These are phyloP conservation scores for Aspergillus ustus DNA, from an alignment of 2,329 filamentous ascomycete genomes.

Conservation along the genomic window DNA sequence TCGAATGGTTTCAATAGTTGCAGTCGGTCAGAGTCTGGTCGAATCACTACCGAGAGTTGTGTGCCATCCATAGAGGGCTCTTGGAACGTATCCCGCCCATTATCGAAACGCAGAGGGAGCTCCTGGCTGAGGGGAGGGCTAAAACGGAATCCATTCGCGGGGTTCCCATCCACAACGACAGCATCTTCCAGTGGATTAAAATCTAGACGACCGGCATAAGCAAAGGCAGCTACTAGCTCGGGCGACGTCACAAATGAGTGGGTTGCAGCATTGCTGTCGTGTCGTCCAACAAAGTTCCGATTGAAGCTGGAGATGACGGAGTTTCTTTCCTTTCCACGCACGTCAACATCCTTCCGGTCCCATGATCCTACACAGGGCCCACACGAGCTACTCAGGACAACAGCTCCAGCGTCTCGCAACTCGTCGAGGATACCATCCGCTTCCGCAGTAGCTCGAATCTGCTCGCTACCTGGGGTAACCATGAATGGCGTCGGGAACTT, in stretches of 20 bases:
- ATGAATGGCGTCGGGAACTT: slow-evolving; percentile 91
- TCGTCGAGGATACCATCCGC: slow-evolving; percentile 87
- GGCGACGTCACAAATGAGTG: slow-evolving; percentile 90
- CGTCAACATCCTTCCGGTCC: slow-evolving; percentile 82
- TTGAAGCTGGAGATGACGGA: slow-evolving; percentile 97
- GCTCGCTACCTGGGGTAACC: slow-evolving; percentile 91
- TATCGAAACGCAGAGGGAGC: slow-evolving; percentile 76
- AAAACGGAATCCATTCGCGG: slow-evolving; percentile 66
- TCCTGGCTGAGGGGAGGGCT: slow-evolving; percentile 82
- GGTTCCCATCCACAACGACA: background rate
- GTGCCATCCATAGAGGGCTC: slow-evolving; percentile 19
- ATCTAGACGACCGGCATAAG: slow-evolving; percentile 66
- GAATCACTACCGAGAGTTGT: slow-evolving; percentile 13
- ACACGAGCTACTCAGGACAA: slow-evolving; percentile 91
- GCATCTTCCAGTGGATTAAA: slow-evolving; percentile 23
- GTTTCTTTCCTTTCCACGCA: slow-evolving; percentile 76
- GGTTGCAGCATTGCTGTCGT: slow-evolving; percentile 89
- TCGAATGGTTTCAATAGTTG: slow-evolving; percentile 24
- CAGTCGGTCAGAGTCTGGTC: slow-evolving; percentile 23
- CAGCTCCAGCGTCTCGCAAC: slow-evolving; percentile 90
- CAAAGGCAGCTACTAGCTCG: slow-evolving; percentile 81
- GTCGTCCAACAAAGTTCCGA: slow-evolving; percentile 96
- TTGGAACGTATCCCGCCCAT: slow-evolving; percentile 73
- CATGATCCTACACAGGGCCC: slow-evolving; percentile 89
- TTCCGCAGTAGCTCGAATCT: slow-evolving; percentile 87